Percentiles rank a stretch among this genome's conserved stretches.
Conservation (phyloP, 169 alveolate species). For the Babesia divergens region DNA sequence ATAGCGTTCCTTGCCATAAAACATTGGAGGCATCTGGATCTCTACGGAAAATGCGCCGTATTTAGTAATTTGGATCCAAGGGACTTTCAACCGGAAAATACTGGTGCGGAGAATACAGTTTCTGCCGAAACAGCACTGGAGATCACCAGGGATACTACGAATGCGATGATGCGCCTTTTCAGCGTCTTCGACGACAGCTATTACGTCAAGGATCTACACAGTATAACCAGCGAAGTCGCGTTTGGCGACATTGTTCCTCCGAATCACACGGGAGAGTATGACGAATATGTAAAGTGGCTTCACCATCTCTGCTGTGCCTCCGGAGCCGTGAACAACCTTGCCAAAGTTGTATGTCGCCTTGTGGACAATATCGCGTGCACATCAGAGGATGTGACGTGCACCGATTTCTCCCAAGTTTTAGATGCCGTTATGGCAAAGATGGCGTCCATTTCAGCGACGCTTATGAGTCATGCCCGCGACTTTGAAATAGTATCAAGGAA, state of each 20-base stretch:
- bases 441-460: not conserved
- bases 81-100: not conserved
- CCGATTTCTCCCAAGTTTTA: not conserved
- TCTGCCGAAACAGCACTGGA: slow-evolving; percentile 7
- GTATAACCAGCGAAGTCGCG: slow-evolving; percentile 25
- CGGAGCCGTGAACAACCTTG: slow-evolving; percentile 4
- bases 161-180: not conserved
- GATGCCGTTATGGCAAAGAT: slow-evolving; percentile 3
- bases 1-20: slow-evolving; percentile 25
- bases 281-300: not conserved
- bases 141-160: not conserved
- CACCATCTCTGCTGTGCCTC: not conserved
- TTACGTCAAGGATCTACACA: not conserved
- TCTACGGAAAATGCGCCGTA: slow-evolving; percentile 12
- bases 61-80: slow-evolving; percentile 31
- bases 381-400: not conserved
- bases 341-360: not conserved
- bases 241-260: not conserved
- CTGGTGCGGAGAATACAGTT: not conserved
- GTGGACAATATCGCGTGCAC: not conserved
- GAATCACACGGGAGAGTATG: not conserved
- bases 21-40: slow-evolving; percentile 10
- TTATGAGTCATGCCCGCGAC: not conserved
- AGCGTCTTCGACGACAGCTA: not conserved
- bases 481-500: not conserved